These are phyloP conservation scores for Paraurostyla sp. DNA, from an alignment of 73 alveolate species.

Conservation along the genomic window DNA sequence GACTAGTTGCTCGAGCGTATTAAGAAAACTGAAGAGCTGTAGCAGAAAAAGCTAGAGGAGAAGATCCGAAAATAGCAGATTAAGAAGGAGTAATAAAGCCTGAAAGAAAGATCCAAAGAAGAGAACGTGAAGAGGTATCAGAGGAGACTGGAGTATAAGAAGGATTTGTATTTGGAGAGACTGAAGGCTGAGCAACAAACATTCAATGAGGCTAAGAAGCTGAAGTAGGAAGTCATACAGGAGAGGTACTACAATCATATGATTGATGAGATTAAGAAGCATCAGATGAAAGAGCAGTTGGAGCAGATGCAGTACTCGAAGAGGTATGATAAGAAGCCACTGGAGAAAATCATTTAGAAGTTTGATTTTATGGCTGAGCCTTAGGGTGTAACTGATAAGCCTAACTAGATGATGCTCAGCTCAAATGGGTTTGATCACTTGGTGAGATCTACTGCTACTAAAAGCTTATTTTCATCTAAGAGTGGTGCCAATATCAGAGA, in stretches of 20 bases:
- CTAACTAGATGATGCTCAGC: neutral
- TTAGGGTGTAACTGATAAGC: neutral
- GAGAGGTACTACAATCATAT: constrained; percentile 58
- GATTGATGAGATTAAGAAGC: constrained; percentile 53
- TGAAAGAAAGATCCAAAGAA: constrained; percentile 13
- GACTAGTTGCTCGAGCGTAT: constrained; percentile 27
- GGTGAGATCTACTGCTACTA: neutral
- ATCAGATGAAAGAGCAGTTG: constrained; percentile 5
- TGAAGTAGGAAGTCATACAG: constrained; percentile 38
- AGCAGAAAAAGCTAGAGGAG: neutral
- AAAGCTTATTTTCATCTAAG: neutral
- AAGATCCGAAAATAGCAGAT: neutral
- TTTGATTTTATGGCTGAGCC: constrained; percentile 31
- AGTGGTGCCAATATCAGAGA: neutral
- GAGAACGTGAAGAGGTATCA: constrained; percentile 20
- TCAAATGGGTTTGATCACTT: neutral
- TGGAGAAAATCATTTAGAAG: neutral
- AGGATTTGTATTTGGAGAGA: constrained; percentile 19
- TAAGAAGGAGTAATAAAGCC: neutral
- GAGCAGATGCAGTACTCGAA: constrained; percentile 44
- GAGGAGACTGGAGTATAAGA: neutral
- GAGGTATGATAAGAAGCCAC: constrained; percentile 10
- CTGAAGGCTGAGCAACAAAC: constrained; percentile 33
- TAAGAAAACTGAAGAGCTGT: neutral
- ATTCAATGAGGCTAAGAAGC: constrained; percentile 38